phyloP scores from a whole-genome alignment of 2,329 filamentous ascomycete genomes.

The Teratosphaeria zuluensis region DNA sequence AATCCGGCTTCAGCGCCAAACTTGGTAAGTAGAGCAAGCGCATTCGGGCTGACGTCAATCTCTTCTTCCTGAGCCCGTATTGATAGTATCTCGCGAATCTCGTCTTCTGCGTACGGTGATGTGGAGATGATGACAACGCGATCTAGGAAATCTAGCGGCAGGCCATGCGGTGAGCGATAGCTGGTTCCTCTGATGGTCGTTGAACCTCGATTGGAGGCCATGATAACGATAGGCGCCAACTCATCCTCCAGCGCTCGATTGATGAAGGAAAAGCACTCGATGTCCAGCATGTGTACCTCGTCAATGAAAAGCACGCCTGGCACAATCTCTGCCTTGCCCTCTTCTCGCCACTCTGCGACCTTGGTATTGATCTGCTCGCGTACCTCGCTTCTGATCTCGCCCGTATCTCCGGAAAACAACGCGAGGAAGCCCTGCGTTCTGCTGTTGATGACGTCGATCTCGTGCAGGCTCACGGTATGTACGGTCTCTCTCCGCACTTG shows the following conservation, averaged over 20 bases:
- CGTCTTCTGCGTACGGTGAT: slow-evolving; percentile 67
- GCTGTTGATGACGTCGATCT: slow-evolving; percentile 99
- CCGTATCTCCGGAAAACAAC: slow-evolving; percentile 94
- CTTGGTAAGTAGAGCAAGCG: slow-evolving; percentile 86
- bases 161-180: slow-evolving; percentile 84
- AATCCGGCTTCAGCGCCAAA: slow-evolving; percentile 88
- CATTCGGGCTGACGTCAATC: slow-evolving; percentile 81
- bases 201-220: slow-evolving; percentile 93
- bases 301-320: slow-evolving; percentile 97
- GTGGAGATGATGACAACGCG: slow-evolving; percentile 95
- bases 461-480: slow-evolving; percentile 91
- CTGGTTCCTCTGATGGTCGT: slow-evolving; percentile 87
- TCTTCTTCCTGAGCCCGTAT: slow-evolving; percentile 95
- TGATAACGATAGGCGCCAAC: slow-evolving; percentile 93
- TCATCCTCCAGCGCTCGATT: slow-evolving; percentile 94
- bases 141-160: slow-evolving; percentile 92
- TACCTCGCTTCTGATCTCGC: slow-evolving; percentile 94
- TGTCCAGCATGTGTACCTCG: slow-evolving; percentile 99
- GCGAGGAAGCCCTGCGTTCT: slow-evolving; percentile 96
- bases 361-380: slow-evolving; percentile 99
- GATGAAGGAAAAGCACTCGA: slow-evolving; percentile 97
- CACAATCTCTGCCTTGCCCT: slow-evolving; percentile 96
- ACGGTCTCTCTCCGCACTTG: slow-evolving; percentile 96
- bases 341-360: slow-evolving; percentile 97
- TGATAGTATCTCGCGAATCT: slow-evolving; percentile 84